These are phyloP conservation scores for Nymphaea thermarum DNA, from an alignment of 164 flowering plant species.

Conservation along the genomic window DNA sequence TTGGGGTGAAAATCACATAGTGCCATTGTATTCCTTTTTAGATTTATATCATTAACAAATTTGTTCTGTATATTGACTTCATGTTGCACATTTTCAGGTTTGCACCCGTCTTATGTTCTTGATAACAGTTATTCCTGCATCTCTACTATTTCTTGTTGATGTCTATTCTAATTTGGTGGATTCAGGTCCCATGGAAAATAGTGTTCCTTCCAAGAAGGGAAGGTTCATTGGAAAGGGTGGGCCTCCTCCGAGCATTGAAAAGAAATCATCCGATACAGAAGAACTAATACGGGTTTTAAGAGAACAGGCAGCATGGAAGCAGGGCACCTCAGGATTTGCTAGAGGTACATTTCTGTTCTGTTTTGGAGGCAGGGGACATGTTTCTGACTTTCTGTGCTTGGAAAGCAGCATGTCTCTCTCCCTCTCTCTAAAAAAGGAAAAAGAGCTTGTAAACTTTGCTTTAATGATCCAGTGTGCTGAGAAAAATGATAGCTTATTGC, in stretches of 20 bases:
- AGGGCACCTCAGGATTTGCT: slow-evolving; percentile 4
- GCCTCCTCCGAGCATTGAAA: slow-evolving; percentile 4
- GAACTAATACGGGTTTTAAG: slow-evolving; percentile 23
- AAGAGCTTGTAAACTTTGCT: too few relatives aligned
- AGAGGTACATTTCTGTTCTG: slow-evolving; percentile 8
- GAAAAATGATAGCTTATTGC: too few relatives aligned
- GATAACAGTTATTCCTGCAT: too few relatives aligned
- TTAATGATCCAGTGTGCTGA: too few relatives aligned
- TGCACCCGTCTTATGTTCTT: too few relatives aligned
- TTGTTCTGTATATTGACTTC: too few relatives aligned
- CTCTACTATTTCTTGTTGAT: too few relatives aligned
- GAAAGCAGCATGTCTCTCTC: background rate
- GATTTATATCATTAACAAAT: too few relatives aligned
- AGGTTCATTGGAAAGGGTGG: slow-evolving; percentile 1
- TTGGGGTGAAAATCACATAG: too few relatives aligned
- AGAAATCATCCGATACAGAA: slow-evolving; percentile 13
- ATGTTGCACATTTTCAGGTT: too few relatives aligned
- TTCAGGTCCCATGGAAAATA: slow-evolving; percentile 4
- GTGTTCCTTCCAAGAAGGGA: slow-evolving; percentile 5
- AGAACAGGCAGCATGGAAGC: slow-evolving; percentile 24
- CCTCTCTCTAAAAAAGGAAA: background rate
- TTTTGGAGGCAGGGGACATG: too few relatives aligned
- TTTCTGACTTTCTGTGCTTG: background rate
- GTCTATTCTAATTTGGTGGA: background rate
- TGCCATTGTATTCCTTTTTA: too few relatives aligned